These are phyloP conservation scores for Russula brevipes DNA, from an alignment of 768 basidiomycete genomes.

Conservation along the genomic window DNA sequence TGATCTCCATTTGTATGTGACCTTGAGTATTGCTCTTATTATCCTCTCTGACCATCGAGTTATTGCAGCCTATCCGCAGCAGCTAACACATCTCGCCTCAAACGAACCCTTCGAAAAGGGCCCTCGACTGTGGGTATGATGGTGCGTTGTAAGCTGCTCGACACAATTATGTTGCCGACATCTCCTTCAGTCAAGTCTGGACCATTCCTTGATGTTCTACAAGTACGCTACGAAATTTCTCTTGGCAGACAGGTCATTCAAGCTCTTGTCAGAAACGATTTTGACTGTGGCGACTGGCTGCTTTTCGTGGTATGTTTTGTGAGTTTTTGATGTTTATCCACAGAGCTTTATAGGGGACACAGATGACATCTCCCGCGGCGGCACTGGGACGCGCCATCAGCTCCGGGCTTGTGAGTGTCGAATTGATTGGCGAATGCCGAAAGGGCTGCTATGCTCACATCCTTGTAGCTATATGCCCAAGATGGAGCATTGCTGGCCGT, in stretches of 20 bases:
- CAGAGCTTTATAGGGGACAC: neutral
- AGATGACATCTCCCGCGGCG: constrained; percentile 12
- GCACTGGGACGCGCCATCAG: constrained; percentile 12
- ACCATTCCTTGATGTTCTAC: constrained; percentile 79
- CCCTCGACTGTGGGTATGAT: constrained; percentile 55
- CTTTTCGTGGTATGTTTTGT: constrained; percentile 59
- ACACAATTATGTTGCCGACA: constrained; percentile 1
- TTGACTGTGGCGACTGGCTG: constrained; percentile 77
- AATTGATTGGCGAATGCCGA: neutral
- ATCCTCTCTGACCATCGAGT: constrained; percentile 16
- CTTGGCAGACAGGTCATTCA: neutral
- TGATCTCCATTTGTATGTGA: constrained; percentile 62
- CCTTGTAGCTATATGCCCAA: constrained; percentile 17
- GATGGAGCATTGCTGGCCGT: constrained; percentile 20
- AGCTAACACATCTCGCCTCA: constrained; percentile 49
- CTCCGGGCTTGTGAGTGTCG: constrained; percentile 16
- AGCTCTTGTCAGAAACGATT: constrained; percentile 48
- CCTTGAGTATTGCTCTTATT: neutral
- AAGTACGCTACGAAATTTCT: constrained; percentile 41
- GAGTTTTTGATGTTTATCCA: neutral
- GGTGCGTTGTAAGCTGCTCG: constrained; percentile 37
- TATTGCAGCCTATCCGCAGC: constrained; percentile 51
- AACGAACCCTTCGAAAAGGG: constrained; percentile 31
- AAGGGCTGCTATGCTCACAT: neutral
- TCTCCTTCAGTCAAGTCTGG: constrained; percentile 54